A percentile compares a stretch with the other conserved stretches of the same genome.
Evolutionary conservation across 805 yeast genomes (phyloP).

Genomic region (Kodamaea neixiangensis): DNA sequence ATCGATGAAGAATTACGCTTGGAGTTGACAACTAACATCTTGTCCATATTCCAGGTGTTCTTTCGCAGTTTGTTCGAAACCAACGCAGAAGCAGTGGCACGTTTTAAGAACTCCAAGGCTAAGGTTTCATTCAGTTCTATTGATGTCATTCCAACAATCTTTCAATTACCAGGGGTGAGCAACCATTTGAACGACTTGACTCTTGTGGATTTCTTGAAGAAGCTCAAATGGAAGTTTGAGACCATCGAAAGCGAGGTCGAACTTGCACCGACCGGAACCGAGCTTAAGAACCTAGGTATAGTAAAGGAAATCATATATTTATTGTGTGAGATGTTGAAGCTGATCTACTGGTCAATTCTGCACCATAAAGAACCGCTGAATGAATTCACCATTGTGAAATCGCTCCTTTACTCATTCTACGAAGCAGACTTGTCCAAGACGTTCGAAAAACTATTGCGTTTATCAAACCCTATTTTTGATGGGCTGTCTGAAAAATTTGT

Average conservation of each 20-base stretch:
- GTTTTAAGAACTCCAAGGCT: conserved; percentile 4
- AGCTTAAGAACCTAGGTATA: conserved; percentile 17
- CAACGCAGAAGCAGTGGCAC: conserved; percentile 7
- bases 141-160: conserved; percentile 19
- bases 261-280: conserved; percentile 9
- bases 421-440: conserved; percentile 23
- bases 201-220: conserved; percentile 18
- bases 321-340: conserved; percentile 26
- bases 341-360: conserved; percentile 19
- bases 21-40: conserved; percentile 21
- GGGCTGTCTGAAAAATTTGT: conserved; percentile 7
- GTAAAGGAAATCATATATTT: conserved; percentile 29
- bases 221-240: conserved; percentile 20
- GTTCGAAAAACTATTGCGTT: conserved; percentile 19
- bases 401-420: conserved; percentile 25
- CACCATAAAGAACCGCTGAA: conserved; percentile 17
- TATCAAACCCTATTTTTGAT: conserved; percentile 15
- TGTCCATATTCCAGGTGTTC: conserved; percentile 24
- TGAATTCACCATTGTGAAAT: conserved; percentile 21
- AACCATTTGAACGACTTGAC: conserved; percentile 17
- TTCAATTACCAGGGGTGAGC: conserved; percentile 20
- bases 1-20: conserved; percentile 23
- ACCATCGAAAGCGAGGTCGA: conserved; percentile 17
- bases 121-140: conserved; percentile 5
- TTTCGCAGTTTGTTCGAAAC: conserved; percentile 19